A percentile compares a stretch with the other conserved stretches of the same genome.
Conservation (phyloP, 106 monocot species). For the Dioscorea zingiberensis region DNA sequence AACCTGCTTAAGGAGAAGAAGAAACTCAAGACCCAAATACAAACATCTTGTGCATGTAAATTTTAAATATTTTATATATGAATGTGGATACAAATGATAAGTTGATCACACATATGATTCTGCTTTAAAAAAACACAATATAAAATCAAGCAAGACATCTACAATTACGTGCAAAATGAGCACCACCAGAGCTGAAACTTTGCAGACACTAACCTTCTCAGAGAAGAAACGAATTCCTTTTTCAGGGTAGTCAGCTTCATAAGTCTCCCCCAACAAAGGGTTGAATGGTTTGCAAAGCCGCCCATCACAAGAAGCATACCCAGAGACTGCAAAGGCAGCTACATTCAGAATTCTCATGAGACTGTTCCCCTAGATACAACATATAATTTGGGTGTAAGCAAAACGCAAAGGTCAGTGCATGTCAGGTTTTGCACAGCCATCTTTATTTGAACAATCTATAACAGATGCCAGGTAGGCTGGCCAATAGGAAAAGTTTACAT, state of each 20-base stretch:
- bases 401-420: not conserved
- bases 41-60: too few species aligned
- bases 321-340: slow-evolving; percentile 95
- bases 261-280: slow-evolving; percentile 90
- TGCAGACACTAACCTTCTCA: slow-evolving; percentile 56
- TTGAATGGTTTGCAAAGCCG: slow-evolving; percentile 91
- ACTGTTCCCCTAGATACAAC: slow-evolving; percentile 64
- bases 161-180: too few species aligned
- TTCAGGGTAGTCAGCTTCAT: slow-evolving; percentile 85
- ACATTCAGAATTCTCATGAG: slow-evolving; percentile 94
- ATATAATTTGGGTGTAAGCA: slow-evolving; percentile 2
- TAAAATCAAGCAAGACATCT: too few species aligned
- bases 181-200: too few species aligned
- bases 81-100: too few species aligned
- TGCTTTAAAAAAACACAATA: too few species aligned
- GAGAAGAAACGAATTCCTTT: slow-evolving; percentile 81
- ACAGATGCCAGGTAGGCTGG: too few species aligned
- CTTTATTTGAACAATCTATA: too few species aligned
- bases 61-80: too few species aligned
- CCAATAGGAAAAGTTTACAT: too few species aligned
- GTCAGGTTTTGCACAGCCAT: not conserved
- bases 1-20: not conserved
- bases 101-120: too few species aligned
- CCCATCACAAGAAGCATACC: slow-evolving; percentile 85
- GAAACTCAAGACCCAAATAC: too few species aligned